Evolutionary conservation across 192 early-diverging fungal species (phyloP), one percentile per base, ranked within the genome.

Genomic region (Umbelopsis ramanniana): DNA sequence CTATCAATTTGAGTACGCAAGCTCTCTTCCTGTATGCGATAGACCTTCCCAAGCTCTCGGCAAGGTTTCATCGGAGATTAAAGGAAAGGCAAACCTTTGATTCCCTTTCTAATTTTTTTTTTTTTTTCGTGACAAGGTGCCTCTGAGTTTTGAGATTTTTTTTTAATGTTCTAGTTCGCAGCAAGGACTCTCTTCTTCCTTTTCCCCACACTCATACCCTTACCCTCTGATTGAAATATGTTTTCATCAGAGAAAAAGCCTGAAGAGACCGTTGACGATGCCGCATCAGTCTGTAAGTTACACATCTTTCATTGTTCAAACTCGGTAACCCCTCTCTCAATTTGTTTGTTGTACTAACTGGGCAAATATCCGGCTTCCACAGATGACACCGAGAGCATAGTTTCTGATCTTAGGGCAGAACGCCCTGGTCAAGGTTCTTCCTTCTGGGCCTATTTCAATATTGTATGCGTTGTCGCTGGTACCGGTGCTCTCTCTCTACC

Each of bases 401-500:
- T 37, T 0, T 63, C 57, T 63, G 76, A 78, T 74, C 72, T 78
- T 23, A 33, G 73, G 23, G 76, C 77, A 8, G 77, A 74, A 67
- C 53, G 77, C 22, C 77, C 77, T 19, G 73, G 68, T 19, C 73
- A 80, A 40, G 88, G 85, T 6, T 87, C 85, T 37, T 81, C 79
- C 35, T 73, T 85, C 35, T 74, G 82, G 19, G 89, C 85, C 33
- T 88, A 84, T 47, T 79, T 86, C 21, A 88, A 87, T 67, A 77
- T 90, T 12, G 81, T 88, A 9, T 95, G 93, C 72, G 89, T 92
- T 21, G 89, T 91, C 14, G 92, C 92, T 14, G 94, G 94, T 46
- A 91, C 90, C 10, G 95, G 95, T 14, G 87, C 93, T 26, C 85
- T 95, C 24, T 93, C 94, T 74, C 82, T 96, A 21, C 95, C 95